Percentiles rank a stretch among this genome's conserved stretches.
These are phyloP conservation scores for Ophiostoma ips DNA, from an alignment of 2,329 filamentous ascomycete genomes.

Conservation along the genomic window DNA sequence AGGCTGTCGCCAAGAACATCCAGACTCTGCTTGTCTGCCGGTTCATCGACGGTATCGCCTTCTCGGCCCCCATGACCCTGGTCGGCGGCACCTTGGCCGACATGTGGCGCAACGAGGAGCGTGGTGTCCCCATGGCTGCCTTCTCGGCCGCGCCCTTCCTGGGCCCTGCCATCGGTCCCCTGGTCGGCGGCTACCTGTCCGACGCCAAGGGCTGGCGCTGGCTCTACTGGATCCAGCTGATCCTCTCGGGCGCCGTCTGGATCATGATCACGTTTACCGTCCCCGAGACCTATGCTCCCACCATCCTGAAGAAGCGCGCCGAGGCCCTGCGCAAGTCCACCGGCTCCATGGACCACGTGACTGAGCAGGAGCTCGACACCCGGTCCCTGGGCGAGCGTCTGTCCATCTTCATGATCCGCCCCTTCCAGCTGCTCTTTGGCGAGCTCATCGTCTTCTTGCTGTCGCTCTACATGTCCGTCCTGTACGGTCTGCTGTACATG, in stretches of 20 bases:
- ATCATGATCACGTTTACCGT: conserved; percentile 74
- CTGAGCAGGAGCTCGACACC: conserved; percentile 66
- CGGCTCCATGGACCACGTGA: conserved; percentile 53
- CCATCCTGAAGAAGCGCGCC: conserved; percentile 57
- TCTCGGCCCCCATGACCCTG: conserved; percentile 75
- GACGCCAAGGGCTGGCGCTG: conserved; percentile 17
- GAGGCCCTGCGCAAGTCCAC: conserved; percentile 57
- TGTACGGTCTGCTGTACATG: conserved; percentile 65
- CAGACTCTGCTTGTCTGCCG: conserved; percentile 62
- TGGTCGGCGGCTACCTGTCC: conserved; percentile 52
- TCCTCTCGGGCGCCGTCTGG: conserved; percentile 57
- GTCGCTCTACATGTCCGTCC: conserved; percentile 70
- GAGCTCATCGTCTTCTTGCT: conserved; percentile 80
- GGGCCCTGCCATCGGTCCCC: conserved; percentile 62
- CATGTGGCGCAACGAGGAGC: conserved; percentile 71
- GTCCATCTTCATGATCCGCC: conserved; percentile 61
- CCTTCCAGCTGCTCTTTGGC: conserved; percentile 71
- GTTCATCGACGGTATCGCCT: conserved; percentile 68
- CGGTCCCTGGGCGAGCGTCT: conserved; percentile 56
- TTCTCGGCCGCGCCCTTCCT: conserved; percentile 75
- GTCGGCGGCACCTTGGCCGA: conserved; percentile 74
- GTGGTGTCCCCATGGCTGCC: conserved; percentile 75
- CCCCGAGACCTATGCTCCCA: conserved; percentile 77
- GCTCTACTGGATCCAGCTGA: conserved; percentile 54
- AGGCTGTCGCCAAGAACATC: conserved; percentile 63